Evolutionary conservation across 1,284 basidiomycete species (phyloP).

Genomic region (Apiotrichum brassicae): DNA sequence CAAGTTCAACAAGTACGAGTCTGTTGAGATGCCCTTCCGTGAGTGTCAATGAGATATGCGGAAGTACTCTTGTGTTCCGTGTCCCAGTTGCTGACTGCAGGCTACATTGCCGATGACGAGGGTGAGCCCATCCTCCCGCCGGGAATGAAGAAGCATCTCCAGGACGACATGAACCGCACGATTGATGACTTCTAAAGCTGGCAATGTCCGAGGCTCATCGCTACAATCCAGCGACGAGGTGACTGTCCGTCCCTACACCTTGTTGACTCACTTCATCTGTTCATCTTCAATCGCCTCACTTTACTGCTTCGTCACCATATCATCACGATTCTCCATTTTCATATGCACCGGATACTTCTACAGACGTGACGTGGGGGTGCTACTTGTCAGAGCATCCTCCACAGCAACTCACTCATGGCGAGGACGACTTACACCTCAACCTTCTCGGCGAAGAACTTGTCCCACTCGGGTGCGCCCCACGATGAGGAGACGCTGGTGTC

Average conservation of each 20-base stretch:
- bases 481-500: constrained; percentile 71
- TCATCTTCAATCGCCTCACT: too few relatives aligned
- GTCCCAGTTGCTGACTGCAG: constrained; percentile 25
- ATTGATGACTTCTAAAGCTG: constrained; percentile 56
- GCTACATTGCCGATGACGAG: constrained; percentile 48
- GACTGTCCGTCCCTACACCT: too few relatives aligned
- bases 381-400: too few relatives aligned
- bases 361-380: background rate
- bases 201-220: background rate
- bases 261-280: too few relatives aligned
- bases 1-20: constrained; percentile 69
- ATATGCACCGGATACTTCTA: background rate
- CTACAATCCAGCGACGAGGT: background rate
- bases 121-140: constrained; percentile 68
- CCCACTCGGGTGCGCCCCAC: constrained; percentile 81
- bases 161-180: constrained; percentile 75
- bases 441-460: constrained; percentile 58
- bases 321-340: background rate
- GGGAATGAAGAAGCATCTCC: constrained; percentile 77
- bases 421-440: constrained; percentile 1
- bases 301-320: too few relatives aligned
- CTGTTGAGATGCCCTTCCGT: constrained; percentile 93
- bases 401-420: too few relatives aligned
- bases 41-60: too few relatives aligned
- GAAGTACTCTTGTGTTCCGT: too few relatives aligned